These are phyloP conservation scores for Debaryomyces tyrocola DNA, from an alignment of 805 yeast species.

Conservation along the genomic window DNA sequence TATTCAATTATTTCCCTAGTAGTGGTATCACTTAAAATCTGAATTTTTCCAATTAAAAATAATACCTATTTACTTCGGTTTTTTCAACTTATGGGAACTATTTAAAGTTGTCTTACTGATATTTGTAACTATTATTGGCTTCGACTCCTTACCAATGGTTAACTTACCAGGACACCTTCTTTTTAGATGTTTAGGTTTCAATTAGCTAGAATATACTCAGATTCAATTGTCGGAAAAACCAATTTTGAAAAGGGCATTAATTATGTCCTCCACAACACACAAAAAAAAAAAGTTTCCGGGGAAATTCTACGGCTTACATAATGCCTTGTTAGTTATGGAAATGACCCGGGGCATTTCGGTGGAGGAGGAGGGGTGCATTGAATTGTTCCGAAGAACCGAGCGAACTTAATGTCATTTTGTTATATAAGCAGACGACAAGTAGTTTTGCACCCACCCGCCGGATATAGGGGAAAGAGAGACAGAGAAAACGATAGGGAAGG, in stretches of 20 bases:
- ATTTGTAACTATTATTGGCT: no score
- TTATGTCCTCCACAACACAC: background rate
- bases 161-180: no score
- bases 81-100: no score
- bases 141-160: no score
- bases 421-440: no score
- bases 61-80: background rate
- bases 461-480: background rate
- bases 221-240: constrained; percentile 1
- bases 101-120: no score
- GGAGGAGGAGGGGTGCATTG: background rate
- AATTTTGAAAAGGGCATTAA: background rate
- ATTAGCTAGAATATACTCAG: background rate
- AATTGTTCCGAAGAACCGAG: background rate
- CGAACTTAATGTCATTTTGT: no score
- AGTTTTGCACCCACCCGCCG: background rate
- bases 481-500: background rate
- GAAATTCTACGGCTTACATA: constrained; percentile 1
- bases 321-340: background rate
- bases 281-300: constrained; percentile 1
- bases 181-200: no score
- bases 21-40: no score
- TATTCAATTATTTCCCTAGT: no score
- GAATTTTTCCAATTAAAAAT: background rate
- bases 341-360: background rate